Base-by-base conservation (phyloP, 2,329 filamentous ascomycete species). In the Alternaria metachromatica region DNA sequence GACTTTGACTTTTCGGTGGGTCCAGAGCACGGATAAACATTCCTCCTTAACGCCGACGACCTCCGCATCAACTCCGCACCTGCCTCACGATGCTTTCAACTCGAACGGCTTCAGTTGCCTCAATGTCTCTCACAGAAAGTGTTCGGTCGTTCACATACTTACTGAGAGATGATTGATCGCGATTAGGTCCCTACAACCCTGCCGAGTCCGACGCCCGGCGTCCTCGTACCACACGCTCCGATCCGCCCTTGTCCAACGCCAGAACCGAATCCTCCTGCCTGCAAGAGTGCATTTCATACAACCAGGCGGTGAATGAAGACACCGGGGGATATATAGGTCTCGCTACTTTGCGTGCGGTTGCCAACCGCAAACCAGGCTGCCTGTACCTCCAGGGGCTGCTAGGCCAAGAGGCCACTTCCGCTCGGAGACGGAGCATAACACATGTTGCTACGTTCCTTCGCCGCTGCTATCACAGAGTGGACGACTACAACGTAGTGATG, bases 1-100 rank as follows among this genome's bases (percentile, higher is more conserved):
- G 57, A 65, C 62, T 64, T 68, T 57, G 60, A 62, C 60, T 69
- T 69, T 68, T 68, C 45, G 55, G 58, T 66, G 66, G 66, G 61
- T 64, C 66, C 58, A 6, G 62, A 53, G 51, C 45, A 41, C 58
- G 62, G 57, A 13, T 2, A 41, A 20, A 13, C 45, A 60, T 63
- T 63, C 51, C 55, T 58, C 61, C 65, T 60, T 54, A 54, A 48
- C 21, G n/a, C 33, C 25, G 45, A 63, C 65, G 56, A 63, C 59
- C 55, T 58, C 63, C 59, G 55, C 59, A 53, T 26, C 44, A 56
- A 54, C 58, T 65, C 62, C 61, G 56, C 50, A 41, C 6, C 44
- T 26, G 37, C 28, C 49, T 55, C 49, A 48, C 20, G 13, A 48
- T 23, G 21, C 10, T 11, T n/a, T 44, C 30, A n/a, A 46, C 11